phyloP scores from a whole-genome alignment of 139 green algal genomes.

The Chlamydomonas sp. region DNA sequence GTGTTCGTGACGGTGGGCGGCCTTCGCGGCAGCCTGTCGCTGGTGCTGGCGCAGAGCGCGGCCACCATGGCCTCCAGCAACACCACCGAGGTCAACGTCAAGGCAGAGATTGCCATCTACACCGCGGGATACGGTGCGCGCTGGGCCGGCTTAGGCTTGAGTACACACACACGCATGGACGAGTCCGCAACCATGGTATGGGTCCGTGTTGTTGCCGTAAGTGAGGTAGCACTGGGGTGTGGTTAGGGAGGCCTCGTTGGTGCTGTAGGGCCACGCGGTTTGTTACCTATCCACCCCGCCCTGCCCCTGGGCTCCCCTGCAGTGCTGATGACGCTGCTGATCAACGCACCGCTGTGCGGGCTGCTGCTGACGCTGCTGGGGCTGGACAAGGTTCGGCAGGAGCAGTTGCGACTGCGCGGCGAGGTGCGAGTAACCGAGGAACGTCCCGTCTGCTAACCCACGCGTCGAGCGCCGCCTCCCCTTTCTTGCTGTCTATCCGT shows the following conservation, averaged over 20 bases:
- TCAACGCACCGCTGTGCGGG: slow-evolving; percentile 80
- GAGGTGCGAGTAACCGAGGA: slow-evolving; percentile 14
- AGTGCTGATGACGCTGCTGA: slow-evolving; percentile 85
- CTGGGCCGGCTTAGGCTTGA: neutral
- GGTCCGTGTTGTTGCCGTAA: no score
- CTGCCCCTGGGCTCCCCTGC: neutral
- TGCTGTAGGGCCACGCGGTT: neutral
- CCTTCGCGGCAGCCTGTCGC: slow-evolving; percentile 81
- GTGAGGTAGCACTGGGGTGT: no score
- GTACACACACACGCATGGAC: no score
- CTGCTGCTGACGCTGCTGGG: slow-evolving; percentile 59
- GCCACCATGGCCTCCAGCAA: slow-evolving; percentile 6
- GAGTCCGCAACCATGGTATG: no score
- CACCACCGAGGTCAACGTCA: slow-evolving; percentile 16
- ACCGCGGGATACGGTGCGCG: slow-evolving; percentile 66
- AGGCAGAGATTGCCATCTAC: slow-evolving; percentile 73
- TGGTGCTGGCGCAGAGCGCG: slow-evolving; percentile 73
- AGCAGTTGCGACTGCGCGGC: slow-evolving; percentile 44
- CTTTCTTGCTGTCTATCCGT: neutral
- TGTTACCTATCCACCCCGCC: neutral
- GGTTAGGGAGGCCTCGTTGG: no score
- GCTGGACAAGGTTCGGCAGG: slow-evolving; percentile 52
- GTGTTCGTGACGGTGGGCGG: slow-evolving; percentile 71
- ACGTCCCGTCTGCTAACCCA: neutral
- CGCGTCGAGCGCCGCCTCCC: no score